These are phyloP conservation scores for Glarea lozoyensis DNA, from an alignment of 495 filamentous ascomycete species.

Conservation along the genomic window DNA sequence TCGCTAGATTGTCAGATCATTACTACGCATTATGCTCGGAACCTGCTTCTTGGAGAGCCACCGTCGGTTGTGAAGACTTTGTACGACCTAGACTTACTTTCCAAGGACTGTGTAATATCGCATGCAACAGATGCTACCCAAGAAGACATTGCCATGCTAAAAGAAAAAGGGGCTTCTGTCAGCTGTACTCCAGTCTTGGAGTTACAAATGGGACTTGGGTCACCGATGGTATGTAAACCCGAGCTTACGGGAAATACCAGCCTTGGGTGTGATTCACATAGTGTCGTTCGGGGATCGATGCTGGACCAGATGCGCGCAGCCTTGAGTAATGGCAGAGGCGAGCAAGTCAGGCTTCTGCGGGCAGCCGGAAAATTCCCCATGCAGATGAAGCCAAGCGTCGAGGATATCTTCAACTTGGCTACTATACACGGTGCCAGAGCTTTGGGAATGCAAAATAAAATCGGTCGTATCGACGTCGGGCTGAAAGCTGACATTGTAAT, in stretches of 20 bases:
- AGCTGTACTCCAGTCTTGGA: constrained; percentile 35
- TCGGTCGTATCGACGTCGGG: constrained; percentile 37
- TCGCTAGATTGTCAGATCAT: constrained; percentile 24
- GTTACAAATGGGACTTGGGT: constrained; percentile 28
- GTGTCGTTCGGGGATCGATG: constrained; percentile 29
- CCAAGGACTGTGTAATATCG: constrained; percentile 28
- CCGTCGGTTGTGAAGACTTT: constrained; percentile 5
- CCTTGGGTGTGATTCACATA: constrained; percentile 43
- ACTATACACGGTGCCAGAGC: constrained; percentile 40
- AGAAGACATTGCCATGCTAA: constrained; percentile 22
- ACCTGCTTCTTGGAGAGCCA: constrained; percentile 11
- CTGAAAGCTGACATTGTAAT: constrained; percentile 39
- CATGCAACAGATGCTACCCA: constrained; percentile 24
- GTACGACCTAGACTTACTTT: constrained; percentile 23
- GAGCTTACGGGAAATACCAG: constrained; percentile 22
- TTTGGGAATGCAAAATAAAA: constrained; percentile 29
- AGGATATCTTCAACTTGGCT: constrained; percentile 39
- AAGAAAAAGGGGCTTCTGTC: constrained; percentile 19
- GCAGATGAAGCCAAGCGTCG: constrained; percentile 27
- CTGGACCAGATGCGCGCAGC: constrained; percentile 36
- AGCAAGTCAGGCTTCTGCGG: constrained; percentile 22
- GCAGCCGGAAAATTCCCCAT: constrained; percentile 21
- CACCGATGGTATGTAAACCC: constrained; percentile 6
- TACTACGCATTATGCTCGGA: constrained; percentile 28
- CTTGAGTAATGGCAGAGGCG: constrained; percentile 31